Evolutionary conservation across 306 rosid species (phyloP).

Genomic region (Inga laurina): DNA sequence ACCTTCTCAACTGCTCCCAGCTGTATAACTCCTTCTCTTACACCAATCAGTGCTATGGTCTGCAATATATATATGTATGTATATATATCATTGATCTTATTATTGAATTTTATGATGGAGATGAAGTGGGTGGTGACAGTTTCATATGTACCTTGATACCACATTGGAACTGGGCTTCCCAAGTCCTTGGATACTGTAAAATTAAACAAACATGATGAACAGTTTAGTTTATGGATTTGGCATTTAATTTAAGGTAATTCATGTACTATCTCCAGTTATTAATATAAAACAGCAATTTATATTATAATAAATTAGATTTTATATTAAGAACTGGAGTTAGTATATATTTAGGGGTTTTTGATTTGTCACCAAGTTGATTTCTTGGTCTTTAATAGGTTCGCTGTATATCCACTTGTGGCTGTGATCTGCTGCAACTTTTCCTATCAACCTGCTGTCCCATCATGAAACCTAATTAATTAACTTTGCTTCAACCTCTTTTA

Average conservation of each 20-base stretch:
- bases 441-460: constrained; percentile 68
- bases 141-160: constrained; percentile 79
- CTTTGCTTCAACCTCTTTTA: not conserved
- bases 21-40: constrained; percentile 95
- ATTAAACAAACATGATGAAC: constrained; percentile 19
- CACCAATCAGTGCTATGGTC: constrained; percentile 95
- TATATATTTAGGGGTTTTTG: not conserved
- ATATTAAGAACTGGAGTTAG: too few species aligned
- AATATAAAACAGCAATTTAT: too few species aligned
- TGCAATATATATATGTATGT: constrained; percentile 18
- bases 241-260: not conserved
- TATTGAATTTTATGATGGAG: not conserved
- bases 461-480: constrained; percentile 14
- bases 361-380: constrained; percentile 71
- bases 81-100: not conserved
- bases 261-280: too few species aligned
- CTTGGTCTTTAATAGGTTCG: constrained; percentile 76
- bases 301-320: too few species aligned
- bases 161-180: constrained; percentile 99
- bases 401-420: constrained; percentile 94
- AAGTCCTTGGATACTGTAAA: constrained; percentile 95
- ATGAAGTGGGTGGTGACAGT: not conserved
- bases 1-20: constrained; percentile 84
- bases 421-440: constrained; percentile 96
- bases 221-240: not conserved